Base-by-base conservation (phyloP, 495 filamentous ascomycete species). In the Penicillium coffeae region DNA sequence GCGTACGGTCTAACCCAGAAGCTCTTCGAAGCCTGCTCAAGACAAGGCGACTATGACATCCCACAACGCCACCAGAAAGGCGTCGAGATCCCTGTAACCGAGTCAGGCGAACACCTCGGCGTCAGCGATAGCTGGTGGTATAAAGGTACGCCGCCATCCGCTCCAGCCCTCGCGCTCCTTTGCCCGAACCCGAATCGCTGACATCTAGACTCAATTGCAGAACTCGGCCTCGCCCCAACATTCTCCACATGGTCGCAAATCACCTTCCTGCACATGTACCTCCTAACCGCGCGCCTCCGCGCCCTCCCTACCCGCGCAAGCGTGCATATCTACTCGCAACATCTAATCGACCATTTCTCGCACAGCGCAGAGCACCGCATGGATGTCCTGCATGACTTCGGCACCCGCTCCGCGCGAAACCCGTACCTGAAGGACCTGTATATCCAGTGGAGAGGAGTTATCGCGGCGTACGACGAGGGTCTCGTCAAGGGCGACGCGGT, bases 161-260 rank as follows among this genome's bases (percentile, higher is more conserved):
- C 25, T 18, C 9, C 16, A 14, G 43, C 36, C 12, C 15, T 19
- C 16, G 35, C 33, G 8, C 15, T 47, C 20, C n/a, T n/a, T n/a
- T n/a, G n/a, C n/a, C n/a, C n/a, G n/a, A 34, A 34, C 36, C 35
- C 35, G 20, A 15, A 47, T 15, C 15, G 27, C 1, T 38, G 0
- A 15, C 3, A 37, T 43, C n/a, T n/a, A n/a, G n/a, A n/a, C n/a
- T n/a, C n/a, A n/a, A 53, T n/a, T 21, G 15, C 35, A 78, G 75
- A 76, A 59, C 55, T 90, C 43, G 80, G 76, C 12, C 80, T 96
- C 21, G 66, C 71, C 18, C 87, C 89, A 1, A 98, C 89, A 0
- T 98, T 98, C 71, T 87, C 80, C 49, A 91, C 88, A 39, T 98
- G 93, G 94, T 85, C 94, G 6, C 93, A 96, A 63, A 82, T 97